Evolutionary conservation across 2,329 filamentous ascomycete genomes (phyloP).

Genomic region (Apiospora kogelbergensis): DNA sequence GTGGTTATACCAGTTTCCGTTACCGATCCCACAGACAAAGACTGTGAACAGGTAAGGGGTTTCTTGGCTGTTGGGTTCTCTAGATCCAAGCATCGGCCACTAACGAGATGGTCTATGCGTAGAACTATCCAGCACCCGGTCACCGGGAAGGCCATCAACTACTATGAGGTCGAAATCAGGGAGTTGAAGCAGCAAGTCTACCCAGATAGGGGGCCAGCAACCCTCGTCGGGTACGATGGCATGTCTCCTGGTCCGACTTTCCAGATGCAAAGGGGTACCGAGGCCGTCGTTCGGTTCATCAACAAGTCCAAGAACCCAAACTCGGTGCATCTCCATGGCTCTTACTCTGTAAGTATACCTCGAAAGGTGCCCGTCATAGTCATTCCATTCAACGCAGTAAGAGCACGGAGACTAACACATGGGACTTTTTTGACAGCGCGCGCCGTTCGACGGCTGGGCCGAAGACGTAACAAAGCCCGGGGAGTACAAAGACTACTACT

Average conservation of each 20-base stretch:
- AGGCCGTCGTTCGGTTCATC: constrained; percentile 53
- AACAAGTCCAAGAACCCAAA: constrained; percentile 47
- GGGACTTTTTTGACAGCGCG: constrained; percentile 22
- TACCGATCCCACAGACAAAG: constrained; percentile 10
- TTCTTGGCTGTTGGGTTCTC: not conserved
- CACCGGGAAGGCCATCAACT: constrained; percentile 34
- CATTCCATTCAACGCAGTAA: not conserved
- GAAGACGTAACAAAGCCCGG: constrained; percentile 50
- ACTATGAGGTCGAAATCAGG: constrained; percentile 37
- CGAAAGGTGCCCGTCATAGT: not conserved
- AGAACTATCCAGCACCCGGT: constrained; percentile 35
- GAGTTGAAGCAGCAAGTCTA: constrained; percentile 36
- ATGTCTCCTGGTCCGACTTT: constrained; percentile 54
- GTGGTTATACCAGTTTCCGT: constrained; percentile 11
- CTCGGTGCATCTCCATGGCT: constrained; percentile 57
- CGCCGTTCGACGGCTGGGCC: constrained; percentile 54
- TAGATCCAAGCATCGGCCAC: not conserved
- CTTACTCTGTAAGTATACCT: constrained; percentile 34
- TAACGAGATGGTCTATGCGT: not conserved
- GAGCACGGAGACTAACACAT: not conserved
- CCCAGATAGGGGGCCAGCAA: constrained; percentile 32
- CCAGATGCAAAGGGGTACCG: constrained; percentile 45
- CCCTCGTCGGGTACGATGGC: constrained; percentile 51
- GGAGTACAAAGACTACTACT: constrained; percentile 59
- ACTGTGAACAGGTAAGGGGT: not conserved